Conservation (phyloP, 2,329 filamentous ascomycete species). For the Xylariaceae sp. region DNA sequence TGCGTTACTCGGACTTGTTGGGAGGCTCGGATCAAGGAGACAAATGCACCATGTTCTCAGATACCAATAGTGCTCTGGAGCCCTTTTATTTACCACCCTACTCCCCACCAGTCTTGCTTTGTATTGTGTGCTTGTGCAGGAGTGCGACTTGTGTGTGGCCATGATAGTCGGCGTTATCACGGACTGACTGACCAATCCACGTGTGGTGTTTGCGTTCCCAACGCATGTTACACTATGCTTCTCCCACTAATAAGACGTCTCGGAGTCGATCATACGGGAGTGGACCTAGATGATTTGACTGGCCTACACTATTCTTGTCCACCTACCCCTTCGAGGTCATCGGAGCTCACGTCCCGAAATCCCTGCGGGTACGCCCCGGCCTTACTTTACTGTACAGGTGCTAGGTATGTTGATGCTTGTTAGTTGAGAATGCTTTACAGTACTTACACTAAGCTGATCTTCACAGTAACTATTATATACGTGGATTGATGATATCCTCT, state of each 20-base stretch:
- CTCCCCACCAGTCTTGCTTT: slow-evolving; percentile 6
- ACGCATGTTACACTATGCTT: background rate
- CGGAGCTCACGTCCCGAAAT: background rate
- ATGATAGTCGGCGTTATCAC: slow-evolving; percentile 17
- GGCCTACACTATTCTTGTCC: background rate
- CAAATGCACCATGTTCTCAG: slow-evolving; percentile 3
- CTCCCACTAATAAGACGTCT: background rate
- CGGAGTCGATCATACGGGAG: background rate
- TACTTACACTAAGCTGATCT: no score
- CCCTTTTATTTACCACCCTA: slow-evolving; percentile 8
- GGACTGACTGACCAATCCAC: slow-evolving; percentile 1
- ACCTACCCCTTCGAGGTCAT: background rate
- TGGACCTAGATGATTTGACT: background rate
- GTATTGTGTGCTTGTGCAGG: background rate
- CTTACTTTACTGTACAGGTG: no score
- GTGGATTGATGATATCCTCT: no score
- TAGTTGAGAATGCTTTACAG: no score
- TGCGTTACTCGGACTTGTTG: slow-evolving; percentile 12
- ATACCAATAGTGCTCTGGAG: slow-evolving; percentile 8
- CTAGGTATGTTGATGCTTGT: no score
- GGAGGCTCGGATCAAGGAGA: background rate
- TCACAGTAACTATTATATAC: no score
- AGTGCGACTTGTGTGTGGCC: background rate
- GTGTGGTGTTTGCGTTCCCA: background rate
- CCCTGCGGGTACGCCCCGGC: background rate